Evolutionary conservation across 495 filamentous ascomycete species (phyloP).

Genomic region (Viridothelium virens): DNA sequence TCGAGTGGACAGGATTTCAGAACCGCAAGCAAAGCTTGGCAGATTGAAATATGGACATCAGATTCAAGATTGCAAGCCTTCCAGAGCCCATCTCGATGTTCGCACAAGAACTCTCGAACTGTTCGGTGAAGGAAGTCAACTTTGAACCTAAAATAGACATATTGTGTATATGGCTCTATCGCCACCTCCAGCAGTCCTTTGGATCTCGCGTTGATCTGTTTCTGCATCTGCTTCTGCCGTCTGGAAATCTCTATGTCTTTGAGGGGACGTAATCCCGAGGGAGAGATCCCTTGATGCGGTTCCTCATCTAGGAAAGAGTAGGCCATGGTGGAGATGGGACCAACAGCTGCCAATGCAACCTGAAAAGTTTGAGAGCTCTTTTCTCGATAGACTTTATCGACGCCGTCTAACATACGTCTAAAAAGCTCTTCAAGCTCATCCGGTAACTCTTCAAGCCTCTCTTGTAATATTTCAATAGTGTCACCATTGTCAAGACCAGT

Average conservation of each 20-base stretch:
- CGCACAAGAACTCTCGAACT: conserved; percentile 6
- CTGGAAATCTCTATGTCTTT: neutral
- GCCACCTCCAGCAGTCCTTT: neutral
- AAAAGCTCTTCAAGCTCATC: conserved; percentile 18
- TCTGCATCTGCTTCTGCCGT: neutral
- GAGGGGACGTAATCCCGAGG: neutral
- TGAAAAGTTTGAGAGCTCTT: neutral
- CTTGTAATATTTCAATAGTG: conserved; percentile 15
- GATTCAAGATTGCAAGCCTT: neutral
- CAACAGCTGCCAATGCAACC: neutral
- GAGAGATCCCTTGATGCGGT: neutral
- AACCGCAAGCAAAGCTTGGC: neutral
- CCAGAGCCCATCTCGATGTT: neutral
- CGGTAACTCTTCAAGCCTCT: conserved; percentile 17
- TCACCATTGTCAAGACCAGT: conserved; percentile 22
- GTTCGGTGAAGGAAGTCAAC: conserved; percentile 14
- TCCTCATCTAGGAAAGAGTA: neutral
- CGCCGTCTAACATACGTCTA: neutral
- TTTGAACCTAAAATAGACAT: conserved; percentile 1
- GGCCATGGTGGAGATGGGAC: neutral
- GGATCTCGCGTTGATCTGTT: neutral
- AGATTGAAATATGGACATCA: neutral
- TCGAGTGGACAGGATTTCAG: neutral
- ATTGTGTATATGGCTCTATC: neutral
- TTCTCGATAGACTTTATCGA: neutral